These are phyloP conservation scores for Pulveroboletus frians DNA, from an alignment of 768 basidiomycete species.

Conservation along the genomic window DNA sequence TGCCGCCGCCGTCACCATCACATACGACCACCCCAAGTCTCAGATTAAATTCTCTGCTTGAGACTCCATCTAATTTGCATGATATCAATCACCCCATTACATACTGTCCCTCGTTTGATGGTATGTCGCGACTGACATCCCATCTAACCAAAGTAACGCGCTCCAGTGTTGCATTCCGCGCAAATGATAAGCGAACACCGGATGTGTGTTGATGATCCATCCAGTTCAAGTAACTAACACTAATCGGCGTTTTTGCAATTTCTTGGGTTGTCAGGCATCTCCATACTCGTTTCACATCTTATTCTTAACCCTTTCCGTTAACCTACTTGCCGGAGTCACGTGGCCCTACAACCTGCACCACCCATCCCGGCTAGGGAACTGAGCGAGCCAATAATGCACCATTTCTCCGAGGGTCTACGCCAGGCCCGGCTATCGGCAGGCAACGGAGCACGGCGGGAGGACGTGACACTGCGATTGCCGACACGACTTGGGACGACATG, in stretches of 20 bases:
- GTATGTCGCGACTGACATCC: slow-evolving; percentile 10
- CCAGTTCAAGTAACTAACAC: slow-evolving; percentile 8
- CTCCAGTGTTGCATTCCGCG: slow-evolving; percentile 12
- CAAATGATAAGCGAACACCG: slow-evolving; percentile 22
- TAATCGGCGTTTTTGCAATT: slow-evolving; percentile 10
- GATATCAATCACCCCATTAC: no score
- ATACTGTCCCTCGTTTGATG: slow-evolving; percentile 1
- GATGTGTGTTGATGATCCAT: slow-evolving; percentile 6
- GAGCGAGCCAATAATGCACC: not conserved
- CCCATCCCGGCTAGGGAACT: not conserved
- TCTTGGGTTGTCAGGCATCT: slow-evolving; percentile 15
- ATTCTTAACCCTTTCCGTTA: slow-evolving; percentile 12
- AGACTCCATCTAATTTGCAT: slow-evolving; percentile 15
- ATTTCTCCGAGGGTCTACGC: slow-evolving; percentile 5
- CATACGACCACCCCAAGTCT: slow-evolving; percentile 4
- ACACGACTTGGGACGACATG: slow-evolving; percentile 1
- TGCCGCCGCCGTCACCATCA: slow-evolving; percentile 14
- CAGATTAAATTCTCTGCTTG: slow-evolving; percentile 16
- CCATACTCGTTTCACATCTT: slow-evolving; percentile 25
- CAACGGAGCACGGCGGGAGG: not conserved
- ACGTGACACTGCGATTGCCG: slow-evolving; percentile 2
- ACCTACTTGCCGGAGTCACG: slow-evolving; percentile 28
- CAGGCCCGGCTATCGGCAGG: slow-evolving; percentile 14
- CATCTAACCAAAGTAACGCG: slow-evolving; percentile 9
- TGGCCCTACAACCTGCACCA: slow-evolving; percentile 9